Percentiles rank a stretch among this genome's conserved stretches.
Evolutionary conservation across 2,329 filamentous ascomycete species (phyloP).

Genomic region (Claviceps arundinis): DNA sequence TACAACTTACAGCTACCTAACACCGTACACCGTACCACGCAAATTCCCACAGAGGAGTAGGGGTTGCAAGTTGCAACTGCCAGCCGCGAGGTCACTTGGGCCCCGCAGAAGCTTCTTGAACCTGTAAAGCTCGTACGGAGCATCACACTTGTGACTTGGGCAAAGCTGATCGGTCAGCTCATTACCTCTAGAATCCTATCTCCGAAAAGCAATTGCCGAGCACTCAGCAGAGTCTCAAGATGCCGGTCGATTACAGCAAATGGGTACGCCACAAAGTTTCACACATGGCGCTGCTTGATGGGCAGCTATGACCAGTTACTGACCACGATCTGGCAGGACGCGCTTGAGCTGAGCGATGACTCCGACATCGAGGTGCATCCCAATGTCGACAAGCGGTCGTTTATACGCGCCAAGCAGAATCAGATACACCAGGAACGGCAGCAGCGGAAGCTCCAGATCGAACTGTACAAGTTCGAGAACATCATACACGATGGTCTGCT

Average conservation of each 20-base stretch:
- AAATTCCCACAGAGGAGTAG: too few species aligned
- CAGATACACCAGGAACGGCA: constrained; percentile 89
- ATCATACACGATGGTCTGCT: constrained; percentile 87
- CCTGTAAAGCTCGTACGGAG: too few species aligned
- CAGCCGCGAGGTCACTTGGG: not conserved
- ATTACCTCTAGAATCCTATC: too few species aligned
- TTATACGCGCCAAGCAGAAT: constrained; percentile 94
- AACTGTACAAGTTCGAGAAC: constrained; percentile 82
- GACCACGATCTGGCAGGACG: constrained; percentile 40
- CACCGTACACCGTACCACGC: too few species aligned
- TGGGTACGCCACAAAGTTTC: constrained; percentile 37
- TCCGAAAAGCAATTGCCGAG: too few species aligned
- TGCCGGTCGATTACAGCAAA: constrained; percentile 52
- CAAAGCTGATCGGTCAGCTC: too few species aligned
- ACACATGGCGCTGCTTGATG: not conserved
- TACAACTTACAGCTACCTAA: too few species aligned
- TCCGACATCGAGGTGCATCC: constrained; percentile 97
- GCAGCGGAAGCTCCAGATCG: constrained; percentile 78
- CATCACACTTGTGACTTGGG: too few species aligned
- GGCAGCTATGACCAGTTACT: not conserved
- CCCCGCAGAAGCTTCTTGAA: not conserved
- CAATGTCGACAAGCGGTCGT: constrained; percentile 96
- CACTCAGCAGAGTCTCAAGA: constrained; percentile 11
- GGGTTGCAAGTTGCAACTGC: too few species aligned
- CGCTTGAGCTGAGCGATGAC: constrained; percentile 93